A percentile compares a stretch with the other conserved stretches of the same genome.
Conservation (phyloP, 2,329 filamentous ascomycete species). For the Aspergillus udagawae region DNA sequence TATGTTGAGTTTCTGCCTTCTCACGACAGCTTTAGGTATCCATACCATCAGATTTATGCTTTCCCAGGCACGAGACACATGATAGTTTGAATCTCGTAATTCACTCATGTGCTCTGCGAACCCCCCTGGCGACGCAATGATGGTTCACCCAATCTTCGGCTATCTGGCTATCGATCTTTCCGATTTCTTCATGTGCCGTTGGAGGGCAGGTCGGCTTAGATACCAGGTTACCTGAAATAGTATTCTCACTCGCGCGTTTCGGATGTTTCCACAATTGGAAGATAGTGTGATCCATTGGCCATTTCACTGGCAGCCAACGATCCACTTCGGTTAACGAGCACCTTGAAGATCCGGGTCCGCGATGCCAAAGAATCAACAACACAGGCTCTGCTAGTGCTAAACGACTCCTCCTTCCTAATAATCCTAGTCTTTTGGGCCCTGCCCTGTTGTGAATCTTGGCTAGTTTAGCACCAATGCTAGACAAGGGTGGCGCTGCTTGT, state of each 20-base stretch:
- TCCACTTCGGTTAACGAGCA: conserved; percentile 16
- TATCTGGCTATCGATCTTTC: neutral
- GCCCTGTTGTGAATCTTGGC: neutral
- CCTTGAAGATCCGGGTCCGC: conserved; percentile 20
- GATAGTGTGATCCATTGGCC: conserved; percentile 12
- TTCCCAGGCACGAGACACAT: neutral
- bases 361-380: conserved; percentile 5
- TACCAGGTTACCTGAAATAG: conserved; percentile 23
- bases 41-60: neutral
- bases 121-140: neutral
- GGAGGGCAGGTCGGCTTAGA: neutral
- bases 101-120: neutral
- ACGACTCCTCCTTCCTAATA: neutral
- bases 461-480: neutral
- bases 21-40: neutral
- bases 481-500: neutral
- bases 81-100: neutral
- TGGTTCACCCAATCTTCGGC: neutral
- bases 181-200: neutral
- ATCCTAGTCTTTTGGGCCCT: neutral
- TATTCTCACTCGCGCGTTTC: conserved; percentile 17
- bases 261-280: conserved; percentile 16
- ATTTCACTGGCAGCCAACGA: conserved; percentile 13
- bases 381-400: neutral
- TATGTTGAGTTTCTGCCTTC: neutral